Evolutionary conservation across 108 stramenopile species (phyloP).

Genomic region (Cyclotella atomus): DNA sequence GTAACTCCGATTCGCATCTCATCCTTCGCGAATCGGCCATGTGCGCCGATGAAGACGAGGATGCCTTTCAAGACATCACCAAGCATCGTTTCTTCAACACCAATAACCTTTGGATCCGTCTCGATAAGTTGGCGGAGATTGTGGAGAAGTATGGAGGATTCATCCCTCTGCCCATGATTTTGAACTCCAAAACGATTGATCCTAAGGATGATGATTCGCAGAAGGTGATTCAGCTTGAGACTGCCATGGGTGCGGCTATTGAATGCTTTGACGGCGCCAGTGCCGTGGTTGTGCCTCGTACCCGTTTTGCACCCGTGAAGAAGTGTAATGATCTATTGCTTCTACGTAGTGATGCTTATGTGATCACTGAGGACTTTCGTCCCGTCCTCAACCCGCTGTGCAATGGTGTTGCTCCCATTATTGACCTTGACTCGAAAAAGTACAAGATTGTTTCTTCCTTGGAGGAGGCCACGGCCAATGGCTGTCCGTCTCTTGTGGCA

Average conservation of each 20-base stretch:
- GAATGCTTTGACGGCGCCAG: slow-evolving; percentile 95
- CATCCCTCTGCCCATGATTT: slow-evolving; percentile 98
- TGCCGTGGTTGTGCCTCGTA: slow-evolving; percentile 94
- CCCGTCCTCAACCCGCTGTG: slow-evolving; percentile 91
- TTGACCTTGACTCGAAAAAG: slow-evolving; percentile 93
- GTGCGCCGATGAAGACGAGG: slow-evolving; percentile 97
- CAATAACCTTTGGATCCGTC: slow-evolving; percentile 99
- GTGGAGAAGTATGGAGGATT: slow-evolving; percentile 92
- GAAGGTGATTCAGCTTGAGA: slow-evolving; percentile 96
- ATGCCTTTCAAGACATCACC: slow-evolving; percentile 93
- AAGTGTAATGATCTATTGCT: slow-evolving; percentile 98
- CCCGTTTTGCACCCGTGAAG: slow-evolving; percentile 99
- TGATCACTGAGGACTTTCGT: slow-evolving; percentile 82
- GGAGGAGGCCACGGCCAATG: slow-evolving; percentile 86
- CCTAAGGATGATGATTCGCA: slow-evolving; percentile 96
- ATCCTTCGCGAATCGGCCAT: slow-evolving; percentile 98
- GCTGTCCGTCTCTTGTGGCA: slow-evolving; percentile 91
- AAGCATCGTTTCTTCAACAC: slow-evolving; percentile 99
- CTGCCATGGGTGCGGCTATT: slow-evolving; percentile 99
- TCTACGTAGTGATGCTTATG: slow-evolving; percentile 96
- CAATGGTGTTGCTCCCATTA: slow-evolving; percentile 84
- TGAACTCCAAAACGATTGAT: slow-evolving; percentile 98
- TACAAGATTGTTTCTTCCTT: slow-evolving; percentile 95
- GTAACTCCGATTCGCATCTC: slow-evolving; percentile 87
- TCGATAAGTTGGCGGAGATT: slow-evolving; percentile 96